A percentile compares a stretch with the other conserved stretches of the same genome.
phyloP scores from a whole-genome alignment of 73 alveolate species.

The Stentor coeruleus region DNA sequence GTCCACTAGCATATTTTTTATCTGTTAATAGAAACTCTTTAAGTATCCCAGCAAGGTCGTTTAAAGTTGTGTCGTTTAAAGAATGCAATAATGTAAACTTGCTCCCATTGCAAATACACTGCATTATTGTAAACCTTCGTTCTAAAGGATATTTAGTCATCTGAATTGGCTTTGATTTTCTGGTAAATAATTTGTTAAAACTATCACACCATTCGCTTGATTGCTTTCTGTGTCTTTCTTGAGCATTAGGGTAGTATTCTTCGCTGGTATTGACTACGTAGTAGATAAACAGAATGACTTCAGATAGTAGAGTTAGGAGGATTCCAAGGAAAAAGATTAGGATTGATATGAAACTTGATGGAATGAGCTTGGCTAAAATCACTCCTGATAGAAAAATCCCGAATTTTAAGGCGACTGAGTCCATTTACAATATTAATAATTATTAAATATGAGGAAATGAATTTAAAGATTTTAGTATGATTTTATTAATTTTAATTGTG shows the following conservation, averaged over 20 bases:
- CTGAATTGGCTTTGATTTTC: not conserved
- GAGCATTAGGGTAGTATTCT: not conserved
- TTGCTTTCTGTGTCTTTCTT: not conserved
- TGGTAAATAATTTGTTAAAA: not conserved
- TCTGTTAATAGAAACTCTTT: not conserved
- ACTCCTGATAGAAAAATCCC: too few relatives aligned
- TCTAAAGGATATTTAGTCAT: not conserved
- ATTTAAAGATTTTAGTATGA: too few relatives aligned
- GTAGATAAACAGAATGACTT: not conserved
- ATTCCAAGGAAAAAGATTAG: not conserved
- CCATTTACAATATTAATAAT: too few relatives aligned
- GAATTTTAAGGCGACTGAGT: too few relatives aligned
- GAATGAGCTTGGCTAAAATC: too few relatives aligned
- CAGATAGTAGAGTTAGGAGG: not conserved
- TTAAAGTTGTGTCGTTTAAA: not conserved
- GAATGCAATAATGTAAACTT: not conserved
- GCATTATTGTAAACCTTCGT: not conserved
- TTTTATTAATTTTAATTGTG: too few relatives aligned
- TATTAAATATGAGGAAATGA: too few relatives aligned
- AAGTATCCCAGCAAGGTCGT: not conserved
- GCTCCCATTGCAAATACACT: not conserved
- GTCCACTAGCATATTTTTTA: not conserved
- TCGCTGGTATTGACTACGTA: not conserved
- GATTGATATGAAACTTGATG: too few relatives aligned
- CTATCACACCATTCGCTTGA: not conserved